Evolutionary conservation across 192 early-diverging fungal genomes (phyloP).

Genomic region (Anaeromyces robustus): DNA sequence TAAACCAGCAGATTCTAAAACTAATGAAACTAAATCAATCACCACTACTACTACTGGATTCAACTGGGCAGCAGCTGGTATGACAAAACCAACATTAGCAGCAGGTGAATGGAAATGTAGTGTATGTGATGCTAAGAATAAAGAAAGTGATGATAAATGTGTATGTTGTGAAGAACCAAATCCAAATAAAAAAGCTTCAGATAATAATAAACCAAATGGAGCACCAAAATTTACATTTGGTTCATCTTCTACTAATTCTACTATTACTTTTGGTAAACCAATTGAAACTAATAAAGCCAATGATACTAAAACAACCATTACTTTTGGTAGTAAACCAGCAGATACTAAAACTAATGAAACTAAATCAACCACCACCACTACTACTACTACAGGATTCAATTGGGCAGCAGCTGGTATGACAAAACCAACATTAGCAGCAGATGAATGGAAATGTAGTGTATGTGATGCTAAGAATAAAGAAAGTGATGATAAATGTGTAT

Average conservation of each 20-base stretch:
- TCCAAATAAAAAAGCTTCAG: background rate
- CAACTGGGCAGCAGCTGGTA: background rate
- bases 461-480: background rate
- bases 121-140: background rate
- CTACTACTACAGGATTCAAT: background rate
- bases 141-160: background rate
- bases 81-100: background rate
- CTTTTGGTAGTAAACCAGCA: background rate
- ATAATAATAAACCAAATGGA: background rate
- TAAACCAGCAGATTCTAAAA: background rate
- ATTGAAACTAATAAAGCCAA: background rate
- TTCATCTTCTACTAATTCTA: background rate
- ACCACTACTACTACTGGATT: background rate
- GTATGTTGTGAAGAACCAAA: background rate
- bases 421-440: background rate
- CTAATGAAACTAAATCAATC: background rate
- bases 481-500: background rate
- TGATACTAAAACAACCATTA: background rate
- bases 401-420: background rate
- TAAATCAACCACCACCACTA: background rate
- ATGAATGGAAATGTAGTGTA: background rate
- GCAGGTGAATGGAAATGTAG: background rate
- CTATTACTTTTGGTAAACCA: background rate
- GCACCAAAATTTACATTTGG: background rate
- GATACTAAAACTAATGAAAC: background rate